These are phyloP conservation scores for Trichomonas vaginalis DNA, from an alignment of 208 protist species.

Conservation along the genomic window DNA sequence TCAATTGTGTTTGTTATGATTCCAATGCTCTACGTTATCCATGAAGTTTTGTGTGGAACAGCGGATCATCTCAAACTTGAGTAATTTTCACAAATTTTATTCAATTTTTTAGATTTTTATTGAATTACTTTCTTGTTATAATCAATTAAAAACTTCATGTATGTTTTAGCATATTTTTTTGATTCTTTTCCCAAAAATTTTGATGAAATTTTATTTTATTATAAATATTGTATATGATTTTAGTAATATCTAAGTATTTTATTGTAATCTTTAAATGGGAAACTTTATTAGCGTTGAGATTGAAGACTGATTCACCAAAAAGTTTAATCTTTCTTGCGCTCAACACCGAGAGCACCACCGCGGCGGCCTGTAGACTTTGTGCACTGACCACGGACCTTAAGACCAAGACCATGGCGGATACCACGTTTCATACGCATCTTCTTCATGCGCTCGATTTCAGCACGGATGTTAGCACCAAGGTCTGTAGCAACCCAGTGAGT, in stretches of 20 bases:
- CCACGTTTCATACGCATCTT: slow-evolving; percentile 18
- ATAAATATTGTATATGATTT: too few species aligned
- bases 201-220: too few species aligned
- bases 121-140: too few species aligned
- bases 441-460: slow-evolving; percentile 13
- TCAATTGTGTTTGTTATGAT: background rate
- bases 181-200: too few species aligned
- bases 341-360: slow-evolving; percentile 7
- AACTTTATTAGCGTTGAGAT: too few species aligned
- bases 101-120: background rate
- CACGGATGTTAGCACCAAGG: background rate
- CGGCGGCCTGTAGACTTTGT: slow-evolving; percentile 12
- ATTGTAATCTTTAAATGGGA: too few species aligned
- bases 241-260: too few species aligned
- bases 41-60: background rate
- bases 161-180: too few species aligned
- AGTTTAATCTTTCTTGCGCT: slow-evolving; percentile 9
- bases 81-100: background rate
- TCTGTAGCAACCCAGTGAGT: background rate
- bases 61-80: background rate
- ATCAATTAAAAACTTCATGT: too few species aligned
- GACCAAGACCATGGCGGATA: slow-evolving; percentile 2
- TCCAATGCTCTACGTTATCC: background rate
- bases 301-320: too few species aligned
- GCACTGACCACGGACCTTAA: slow-evolving; percentile 16